Evolutionary conservation across 257 asterid genomes (phyloP), one percentile per base, ranked within the genome.

Genomic region (Salvia rosmarinus): DNA sequence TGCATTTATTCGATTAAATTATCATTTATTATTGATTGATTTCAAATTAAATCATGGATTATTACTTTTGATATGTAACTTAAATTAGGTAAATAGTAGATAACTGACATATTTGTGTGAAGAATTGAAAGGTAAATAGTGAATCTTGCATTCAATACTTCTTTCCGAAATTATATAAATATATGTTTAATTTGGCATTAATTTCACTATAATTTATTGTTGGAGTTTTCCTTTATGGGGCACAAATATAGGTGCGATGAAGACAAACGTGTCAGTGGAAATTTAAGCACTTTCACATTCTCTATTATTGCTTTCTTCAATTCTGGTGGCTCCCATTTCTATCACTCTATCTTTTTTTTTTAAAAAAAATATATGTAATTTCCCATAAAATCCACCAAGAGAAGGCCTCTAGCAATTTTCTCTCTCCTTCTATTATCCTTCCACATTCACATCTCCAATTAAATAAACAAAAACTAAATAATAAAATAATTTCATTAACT

Each of bases 191-290:
- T 13, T 40, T 32, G 64, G 46, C 72, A 78, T 64, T 67, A 72
- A 70, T 23, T 70, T 32, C 13, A 78, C 4, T 12, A 72, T 61
- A 64, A 56, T 74, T 6, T 57, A 71, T 52, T 46, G 71, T 74
- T 79, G 71, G 68, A 69, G 75, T 71, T 77, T 71, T 69, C 73
- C 67, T 67, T 23, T 7, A 79, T 70, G 76, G 76, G 77, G 68
- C 68, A 61, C 67, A 58, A 78, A 65, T 76, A 77, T 65, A 70
- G 82, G 69, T 77, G 75, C 54, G 20, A 70, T 77, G 51, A 75
- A 68, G 83, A 80, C 85, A 80, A 83, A 68, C 39, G n/a, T 71
- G 81, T 72, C 84, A 79, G 77, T 82, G 66, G 59, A 77, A 71
- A 78, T 54, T 76, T 64, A 68, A 28, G 62, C 81, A 73, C 72